phyloP scores from a whole-genome alignment of 108 stramenopile species.

The Pseudonitzschia multiseries region DNA sequence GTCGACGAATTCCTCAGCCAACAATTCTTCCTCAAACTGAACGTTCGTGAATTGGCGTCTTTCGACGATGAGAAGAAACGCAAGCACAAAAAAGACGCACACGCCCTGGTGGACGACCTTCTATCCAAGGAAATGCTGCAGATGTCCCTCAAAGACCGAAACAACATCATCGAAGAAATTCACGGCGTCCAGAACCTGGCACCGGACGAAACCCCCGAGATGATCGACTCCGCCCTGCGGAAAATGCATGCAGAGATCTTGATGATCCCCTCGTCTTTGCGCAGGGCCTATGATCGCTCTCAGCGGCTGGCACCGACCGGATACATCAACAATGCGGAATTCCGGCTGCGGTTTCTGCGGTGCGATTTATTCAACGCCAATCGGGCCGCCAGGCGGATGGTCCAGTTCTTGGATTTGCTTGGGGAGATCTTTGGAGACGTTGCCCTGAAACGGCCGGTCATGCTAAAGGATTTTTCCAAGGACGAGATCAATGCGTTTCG shows the following conservation, averaged over 20 bases:
- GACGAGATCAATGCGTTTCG: not conserved
- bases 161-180: conserved; percentile 5
- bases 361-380: conserved; percentile 34
- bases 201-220: not conserved
- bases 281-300: not conserved
- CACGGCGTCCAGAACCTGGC: conserved; percentile 1
- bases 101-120: not conserved
- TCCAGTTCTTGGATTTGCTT: conserved; percentile 30
- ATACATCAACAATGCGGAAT: conserved; percentile 28
- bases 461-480: not conserved
- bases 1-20: not conserved
- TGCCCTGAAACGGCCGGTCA: conserved; percentile 2
- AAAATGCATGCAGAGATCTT: not conserved
- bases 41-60: not conserved
- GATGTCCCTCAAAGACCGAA: conserved; percentile 3
- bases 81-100: not conserved
- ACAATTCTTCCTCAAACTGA: not conserved
- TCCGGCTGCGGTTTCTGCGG: conserved; percentile 44
- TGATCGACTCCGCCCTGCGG: not conserved
- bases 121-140: not conserved
- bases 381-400: conserved; percentile 31
- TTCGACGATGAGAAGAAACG: not conserved
- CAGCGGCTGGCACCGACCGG: conserved; percentile 3
- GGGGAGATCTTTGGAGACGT: conserved; percentile 36
- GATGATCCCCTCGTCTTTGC: not conserved